These are phyloP conservation scores for Arthroderma sp. DNA, from an alignment of 2,329 filamentous ascomycete species.

Conservation along the genomic window DNA sequence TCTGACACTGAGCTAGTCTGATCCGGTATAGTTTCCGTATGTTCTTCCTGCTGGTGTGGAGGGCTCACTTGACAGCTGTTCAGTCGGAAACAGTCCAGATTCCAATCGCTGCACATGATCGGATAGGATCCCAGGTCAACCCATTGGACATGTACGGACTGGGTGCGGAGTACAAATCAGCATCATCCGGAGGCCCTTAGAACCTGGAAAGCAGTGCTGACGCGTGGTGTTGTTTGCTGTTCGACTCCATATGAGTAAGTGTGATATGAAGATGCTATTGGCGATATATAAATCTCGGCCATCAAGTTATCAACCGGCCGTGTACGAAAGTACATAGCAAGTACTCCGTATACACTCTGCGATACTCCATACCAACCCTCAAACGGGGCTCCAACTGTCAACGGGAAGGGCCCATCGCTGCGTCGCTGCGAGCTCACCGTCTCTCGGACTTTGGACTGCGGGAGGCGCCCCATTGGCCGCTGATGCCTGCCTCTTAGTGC, in stretches of 20 bases:
- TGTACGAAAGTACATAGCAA: no score
- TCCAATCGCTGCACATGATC: constrained; percentile 2
- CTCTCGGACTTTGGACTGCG: background rate
- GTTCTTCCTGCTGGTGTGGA: background rate
- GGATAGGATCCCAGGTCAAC: background rate
- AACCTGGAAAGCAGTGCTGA: background rate
- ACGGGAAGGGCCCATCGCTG: no score
- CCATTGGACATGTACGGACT: background rate
- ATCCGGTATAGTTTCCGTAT: background rate
- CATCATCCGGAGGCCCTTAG: no score
- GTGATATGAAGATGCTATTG: background rate
- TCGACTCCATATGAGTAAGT: background rate
- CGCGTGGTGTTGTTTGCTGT: background rate
- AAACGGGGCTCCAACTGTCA: no score
- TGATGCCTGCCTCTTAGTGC: constrained; percentile 1
- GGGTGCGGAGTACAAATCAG: no score
- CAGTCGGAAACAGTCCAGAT: constrained; percentile 1
- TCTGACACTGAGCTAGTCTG: constrained; percentile 1
- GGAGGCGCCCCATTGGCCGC: background rate
- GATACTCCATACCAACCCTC: no score
- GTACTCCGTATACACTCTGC: no score
- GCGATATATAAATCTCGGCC: no score
- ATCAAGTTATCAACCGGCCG: no score
- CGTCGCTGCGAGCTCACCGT: background rate
- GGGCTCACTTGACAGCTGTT: constrained; percentile 5